These are phyloP conservation scores for Phoma sp. DNA, from an alignment of 2,329 filamentous ascomycete species.

Conservation along the genomic window DNA sequence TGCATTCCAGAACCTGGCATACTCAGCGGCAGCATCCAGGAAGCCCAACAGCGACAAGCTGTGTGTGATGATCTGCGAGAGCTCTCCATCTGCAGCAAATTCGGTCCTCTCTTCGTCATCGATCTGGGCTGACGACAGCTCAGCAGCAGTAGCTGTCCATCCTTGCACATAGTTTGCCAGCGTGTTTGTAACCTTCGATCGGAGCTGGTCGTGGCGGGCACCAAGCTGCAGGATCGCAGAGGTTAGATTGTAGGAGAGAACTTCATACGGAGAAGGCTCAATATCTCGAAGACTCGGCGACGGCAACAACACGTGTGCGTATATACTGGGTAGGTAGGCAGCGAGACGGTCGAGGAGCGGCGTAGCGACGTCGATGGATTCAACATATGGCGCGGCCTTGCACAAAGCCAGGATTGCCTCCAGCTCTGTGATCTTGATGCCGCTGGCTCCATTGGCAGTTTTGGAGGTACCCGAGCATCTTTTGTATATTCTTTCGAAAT, in stretches of 20 bases:
- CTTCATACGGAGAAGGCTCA: constrained; percentile 88
- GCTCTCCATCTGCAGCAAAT: constrained; percentile 58
- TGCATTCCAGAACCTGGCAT: constrained; percentile 81
- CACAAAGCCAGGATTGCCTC: constrained; percentile 91
- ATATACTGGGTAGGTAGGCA: constrained; percentile 85
- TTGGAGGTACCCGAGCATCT: constrained; percentile 37
- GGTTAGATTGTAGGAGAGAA: constrained; percentile 79
- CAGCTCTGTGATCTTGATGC: constrained; percentile 80
- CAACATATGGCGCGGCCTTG: constrained; percentile 81
- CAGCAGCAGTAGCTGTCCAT: constrained; percentile 69
- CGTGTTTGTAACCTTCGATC: constrained; percentile 69
- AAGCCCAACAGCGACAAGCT: constrained; percentile 90
- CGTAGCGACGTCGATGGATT: constrained; percentile 74
- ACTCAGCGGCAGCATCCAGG: constrained; percentile 78
- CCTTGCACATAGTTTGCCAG: constrained; percentile 76
- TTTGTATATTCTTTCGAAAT: constrained; percentile 54
- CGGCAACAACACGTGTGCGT: constrained; percentile 76
- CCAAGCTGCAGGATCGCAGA: constrained; percentile 83
- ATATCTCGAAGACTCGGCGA: constrained; percentile 85
- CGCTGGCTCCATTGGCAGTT: constrained; percentile 11
- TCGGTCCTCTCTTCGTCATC: constrained; percentile 64
- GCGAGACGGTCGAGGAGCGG: constrained; percentile 80
- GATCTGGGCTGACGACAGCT: constrained; percentile 61
- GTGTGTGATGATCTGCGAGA: constrained; percentile 74
- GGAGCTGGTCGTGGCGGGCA: constrained; percentile 72